These are phyloP conservation scores for Brassica napus DNA, from an alignment of 345 rosid genomes.

Conservation along the genomic window DNA sequence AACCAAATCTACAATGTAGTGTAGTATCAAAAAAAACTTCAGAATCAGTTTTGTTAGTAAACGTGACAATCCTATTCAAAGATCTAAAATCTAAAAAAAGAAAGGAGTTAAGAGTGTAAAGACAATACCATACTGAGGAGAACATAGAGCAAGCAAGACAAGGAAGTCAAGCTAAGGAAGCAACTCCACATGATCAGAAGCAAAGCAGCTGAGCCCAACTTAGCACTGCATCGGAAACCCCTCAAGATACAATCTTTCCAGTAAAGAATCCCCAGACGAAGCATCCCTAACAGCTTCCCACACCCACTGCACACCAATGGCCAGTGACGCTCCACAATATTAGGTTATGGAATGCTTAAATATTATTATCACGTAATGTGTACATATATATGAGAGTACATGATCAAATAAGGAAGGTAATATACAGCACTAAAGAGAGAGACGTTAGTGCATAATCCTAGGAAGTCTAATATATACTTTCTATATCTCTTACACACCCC, in stretches of 20 bases:
- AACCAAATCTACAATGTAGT: background rate
- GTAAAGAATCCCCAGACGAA: slow-evolving; percentile 50
- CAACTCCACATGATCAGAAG: slow-evolving; percentile 96
- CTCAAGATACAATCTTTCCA: slow-evolving; percentile 75
- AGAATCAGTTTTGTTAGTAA: background rate
- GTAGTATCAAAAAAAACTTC: slow-evolving; percentile 3
- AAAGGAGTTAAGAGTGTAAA: background rate
- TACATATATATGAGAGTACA: no score
- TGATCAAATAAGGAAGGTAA: no score
- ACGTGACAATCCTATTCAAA: background rate
- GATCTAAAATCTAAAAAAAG: slow-evolving; percentile 3
- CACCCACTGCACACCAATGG: slow-evolving; percentile 77
- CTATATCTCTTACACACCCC: no score
- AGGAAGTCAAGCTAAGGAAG: slow-evolving; percentile 93
- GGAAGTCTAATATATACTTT: no score
- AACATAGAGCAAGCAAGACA: slow-evolving; percentile 81
- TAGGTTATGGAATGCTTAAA: no score
- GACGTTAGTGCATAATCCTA: no score
- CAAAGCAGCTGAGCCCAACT: slow-evolving; percentile 81
- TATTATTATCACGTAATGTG: no score
- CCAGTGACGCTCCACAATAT: slow-evolving; percentile 91
- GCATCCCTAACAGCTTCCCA: slow-evolving; percentile 46
- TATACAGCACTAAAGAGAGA: no score
- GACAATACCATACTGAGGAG: slow-evolving; percentile 73
- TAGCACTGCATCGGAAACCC: slow-evolving; percentile 68